Base-by-base conservation (phyloP, 306 rosid genomes). In the Rubus idaeus region DNA sequence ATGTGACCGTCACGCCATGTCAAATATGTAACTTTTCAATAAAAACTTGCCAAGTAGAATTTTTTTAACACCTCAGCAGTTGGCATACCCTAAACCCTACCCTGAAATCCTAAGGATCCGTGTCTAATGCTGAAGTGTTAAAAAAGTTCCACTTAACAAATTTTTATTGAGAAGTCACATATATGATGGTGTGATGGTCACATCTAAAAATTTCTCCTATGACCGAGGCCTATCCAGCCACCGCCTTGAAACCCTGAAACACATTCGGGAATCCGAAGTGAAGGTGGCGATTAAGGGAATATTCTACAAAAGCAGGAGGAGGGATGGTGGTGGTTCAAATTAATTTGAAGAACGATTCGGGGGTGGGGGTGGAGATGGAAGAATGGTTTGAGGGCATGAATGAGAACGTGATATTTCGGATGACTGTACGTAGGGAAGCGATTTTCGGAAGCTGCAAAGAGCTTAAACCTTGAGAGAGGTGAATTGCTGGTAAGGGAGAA, bases 301-400 rank as follows among this genome's bases (percentile, higher is more conserved):
- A 8, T 44, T 53, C 5, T 26, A 40, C 5, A 37, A 9, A 21
- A 72, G 53, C 39, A 16, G 10, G 0, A 61, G 60, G 21, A 20
- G 18, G 12, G 50, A 46, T 44, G 17, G 21, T 64, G 12, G 37
- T 10, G 23, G 69, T 64, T 64, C 18, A 52, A 55, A 42, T 11
- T 46, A 55, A 42, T 11, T 46, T 13, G 12, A 4, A 46, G 50
- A 46, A 46, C 13, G 50, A 46, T 46, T 46, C 50, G 0, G 45
- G 18, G 20, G 72, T 42, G 71, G 5, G 18, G 63, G 51, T 76
- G 66, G 82, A 71, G 65, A 61, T 78, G 65, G 63, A 62, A 70
- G 67, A 78, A 26, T 78, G 82, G 79, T 67, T 80, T 55, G 78
- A 44, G 35, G 56, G 52, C 16, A 51, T 73, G 26, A 18, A 26